Base-by-base conservation (phyloP, 768 basidiomycete species). In the Clitopilus hobsonii region DNA sequence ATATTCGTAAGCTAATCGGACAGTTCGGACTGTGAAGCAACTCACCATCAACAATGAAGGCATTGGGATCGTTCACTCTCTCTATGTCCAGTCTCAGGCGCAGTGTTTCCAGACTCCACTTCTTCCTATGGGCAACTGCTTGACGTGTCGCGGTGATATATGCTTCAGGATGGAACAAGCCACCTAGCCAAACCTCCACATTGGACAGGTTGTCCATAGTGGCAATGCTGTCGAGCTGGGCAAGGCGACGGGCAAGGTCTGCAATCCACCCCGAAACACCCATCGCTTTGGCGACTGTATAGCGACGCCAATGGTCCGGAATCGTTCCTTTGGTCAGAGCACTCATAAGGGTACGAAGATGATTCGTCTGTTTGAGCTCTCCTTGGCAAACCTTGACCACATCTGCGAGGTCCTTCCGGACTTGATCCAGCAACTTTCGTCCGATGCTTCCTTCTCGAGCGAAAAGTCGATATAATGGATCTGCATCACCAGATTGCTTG, bases 101-200 rank as follows among this genome's bases (percentile, higher is more conserved):
- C 62, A 98, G 68, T 6, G 91, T 93, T 70, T 99, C 96, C 58
- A 99, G 72, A 69, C 93, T 95, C 89, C 91, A 92, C 60, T 86
- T 85, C 73, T 89, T 93, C 54, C 86, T 79, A 67, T 98, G 95
- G 1, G 96, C 97, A 4, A 94, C 90, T n/a, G 91, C 85, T 69
- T 99, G 96, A 51, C 96, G 81, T 1, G 94, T 95, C 1, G 96
- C 96, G 0, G 96, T 98, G 63, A 98, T 81, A 67, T 94, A 98
- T 2, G 94, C 95, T 65, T 95, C 92, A 0, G 96, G 97, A 81
- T 91, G 94, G 80, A 98, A 98, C 54, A 99, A 70, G 0, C 92
- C 91, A 22, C 96, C 94, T 13, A 98, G 82, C 90, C 92, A 93
- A 45, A 97, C 89, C 69, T 91, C 85, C 48, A 89, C 74, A 61